A percentile compares a stretch with the other conserved stretches of the same genome.
Evolutionary conservation across 1,284 basidiomycete genomes (phyloP).

Genomic region (Ceratorhiza oryzae-sativae): DNA sequence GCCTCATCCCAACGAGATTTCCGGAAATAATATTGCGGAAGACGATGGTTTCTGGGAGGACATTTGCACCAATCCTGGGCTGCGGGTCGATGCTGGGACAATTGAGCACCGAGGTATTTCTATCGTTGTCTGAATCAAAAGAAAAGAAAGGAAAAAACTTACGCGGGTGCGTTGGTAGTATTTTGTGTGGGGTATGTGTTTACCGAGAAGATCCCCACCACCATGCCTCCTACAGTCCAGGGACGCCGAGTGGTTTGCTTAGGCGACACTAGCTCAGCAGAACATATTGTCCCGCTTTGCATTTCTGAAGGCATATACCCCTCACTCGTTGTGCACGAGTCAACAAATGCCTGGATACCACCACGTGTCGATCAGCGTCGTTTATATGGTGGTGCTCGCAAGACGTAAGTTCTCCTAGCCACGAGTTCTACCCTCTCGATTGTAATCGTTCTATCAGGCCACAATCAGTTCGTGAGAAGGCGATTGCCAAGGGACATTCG

Average conservation of each 20-base stretch:
- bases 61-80: conserved; percentile 57
- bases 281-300: conserved; percentile 66
- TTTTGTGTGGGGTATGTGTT: conserved; percentile 85
- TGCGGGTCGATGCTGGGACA: conserved; percentile 77
- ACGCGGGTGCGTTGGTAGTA: conserved; percentile 57
- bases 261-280: conserved; percentile 77
- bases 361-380: conserved; percentile 56
- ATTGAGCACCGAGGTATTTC: conserved; percentile 78
- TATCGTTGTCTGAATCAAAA: conserved; percentile 16
- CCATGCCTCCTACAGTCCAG: conserved; percentile 54
- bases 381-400: conserved; percentile 53
- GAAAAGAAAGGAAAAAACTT: neutral
- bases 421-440: neutral
- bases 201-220: conserved; percentile 72
- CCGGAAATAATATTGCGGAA: conserved; percentile 69
- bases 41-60: conserved; percentile 76
- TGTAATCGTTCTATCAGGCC: neutral
- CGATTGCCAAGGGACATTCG: conserved; percentile 78
- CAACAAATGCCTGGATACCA: conserved; percentile 84
- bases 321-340: conserved; percentile 70
- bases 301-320: conserved; percentile 27
- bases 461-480: conserved; percentile 62
- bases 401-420: conserved; percentile 8
- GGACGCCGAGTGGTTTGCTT: conserved; percentile 80
- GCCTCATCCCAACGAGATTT: conserved; percentile 71